Evolutionary conservation across 73 alveolate genomes (phyloP).

Genomic region (Tetrahymena malaccensis): DNA sequence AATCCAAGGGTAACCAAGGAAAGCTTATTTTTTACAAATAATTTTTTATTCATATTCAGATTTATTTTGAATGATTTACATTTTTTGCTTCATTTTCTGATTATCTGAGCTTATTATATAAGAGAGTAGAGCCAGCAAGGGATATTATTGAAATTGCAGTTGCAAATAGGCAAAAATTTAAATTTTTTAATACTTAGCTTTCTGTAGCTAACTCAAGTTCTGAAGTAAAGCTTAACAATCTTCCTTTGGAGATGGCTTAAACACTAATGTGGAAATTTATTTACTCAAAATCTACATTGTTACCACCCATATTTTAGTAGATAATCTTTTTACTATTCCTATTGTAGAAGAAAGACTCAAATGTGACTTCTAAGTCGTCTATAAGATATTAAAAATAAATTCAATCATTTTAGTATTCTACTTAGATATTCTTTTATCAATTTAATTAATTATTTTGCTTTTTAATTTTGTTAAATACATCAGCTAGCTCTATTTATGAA

Average conservation of each 20-base stretch:
- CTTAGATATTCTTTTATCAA: no score
- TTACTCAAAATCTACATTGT: not conserved
- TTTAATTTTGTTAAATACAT: no score
- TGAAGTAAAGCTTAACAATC: not conserved
- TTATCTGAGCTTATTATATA: not conserved
- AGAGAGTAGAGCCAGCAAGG: not conserved
- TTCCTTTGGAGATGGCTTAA: not conserved
- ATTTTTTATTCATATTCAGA: not conserved
- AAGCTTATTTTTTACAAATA: not conserved
- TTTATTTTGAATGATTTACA: not conserved
- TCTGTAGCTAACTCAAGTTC: not conserved
- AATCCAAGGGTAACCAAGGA: not conserved
- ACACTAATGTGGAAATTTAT: not conserved
- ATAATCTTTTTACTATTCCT: not conserved
- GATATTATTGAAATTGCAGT: not conserved
- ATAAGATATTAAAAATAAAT: not conserved
- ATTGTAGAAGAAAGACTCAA: not conserved
- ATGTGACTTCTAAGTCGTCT: not conserved
- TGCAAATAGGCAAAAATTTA: not conserved
- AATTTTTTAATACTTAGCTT: not conserved
- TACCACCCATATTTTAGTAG: not conserved
- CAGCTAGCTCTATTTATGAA: not conserved
- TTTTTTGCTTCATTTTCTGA: not conserved
- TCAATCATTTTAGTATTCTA: no score
- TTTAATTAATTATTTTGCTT: no score